Conservation (phyloP, 805 yeast genomes). For the Hanseniaspora meyeri region DNA sequence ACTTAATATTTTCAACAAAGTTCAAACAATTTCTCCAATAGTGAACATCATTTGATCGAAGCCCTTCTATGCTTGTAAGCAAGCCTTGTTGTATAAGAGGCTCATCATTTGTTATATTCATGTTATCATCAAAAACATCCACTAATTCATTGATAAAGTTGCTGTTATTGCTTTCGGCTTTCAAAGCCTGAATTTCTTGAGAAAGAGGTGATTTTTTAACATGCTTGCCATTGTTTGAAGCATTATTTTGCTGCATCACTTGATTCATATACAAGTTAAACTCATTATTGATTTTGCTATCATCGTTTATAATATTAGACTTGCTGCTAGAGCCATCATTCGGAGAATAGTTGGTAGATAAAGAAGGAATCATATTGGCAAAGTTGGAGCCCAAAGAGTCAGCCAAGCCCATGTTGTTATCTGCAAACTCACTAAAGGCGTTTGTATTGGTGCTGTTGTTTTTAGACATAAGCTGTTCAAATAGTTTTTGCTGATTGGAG, state of each 20-base stretch:
- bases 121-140: not conserved
- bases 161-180: not conserved
- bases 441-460: not conserved
- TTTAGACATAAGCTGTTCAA: conserved; percentile 2
- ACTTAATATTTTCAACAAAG: not conserved
- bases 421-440: not conserved
- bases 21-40: conserved; percentile 5
- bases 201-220: not conserved
- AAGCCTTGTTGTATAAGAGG: not conserved
- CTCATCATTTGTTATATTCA: not conserved
- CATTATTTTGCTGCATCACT: not conserved
- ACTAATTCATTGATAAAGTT: not conserved
- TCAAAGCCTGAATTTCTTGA: not conserved
- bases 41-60: not conserved
- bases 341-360: not conserved
- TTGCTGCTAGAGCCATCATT: not conserved
- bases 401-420: not conserved
- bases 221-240: not conserved
- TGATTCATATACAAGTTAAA: not conserved
- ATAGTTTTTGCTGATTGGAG: not conserved
- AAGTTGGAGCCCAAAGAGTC: not conserved
- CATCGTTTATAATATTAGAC: not conserved
- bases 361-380: not conserved
- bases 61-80: not conserved
- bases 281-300: not conserved